Evolutionary conservation across 1,139 yeast genomes (phyloP), one percentile per base, ranked within the genome.

Genomic region (Yamadazyma conglobata): DNA sequence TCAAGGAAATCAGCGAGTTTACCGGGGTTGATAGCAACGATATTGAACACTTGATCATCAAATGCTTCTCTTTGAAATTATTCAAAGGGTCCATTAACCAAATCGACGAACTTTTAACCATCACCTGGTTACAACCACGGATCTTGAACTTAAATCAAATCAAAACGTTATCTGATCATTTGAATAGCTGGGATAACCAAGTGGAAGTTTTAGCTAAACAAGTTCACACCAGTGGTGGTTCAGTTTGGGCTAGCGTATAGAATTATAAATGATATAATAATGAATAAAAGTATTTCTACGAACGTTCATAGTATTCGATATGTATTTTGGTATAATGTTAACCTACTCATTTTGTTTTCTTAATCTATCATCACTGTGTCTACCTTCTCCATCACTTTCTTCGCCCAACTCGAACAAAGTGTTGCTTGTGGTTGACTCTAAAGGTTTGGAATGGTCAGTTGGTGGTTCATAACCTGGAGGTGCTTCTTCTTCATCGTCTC

Each of bases 51-150:
- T 68, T 91, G 50, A 82, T 91, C 25, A 91, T 93, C 80, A 86
- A 86, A 63, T 91, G 96, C 28, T 77, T 93, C 42, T 79, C 93
- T 37, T 65, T 91, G 39, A 85, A 85, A 12, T 70, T 93, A 46
- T 73, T 91, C 47, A 77, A 79, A 57, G 98, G 98, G 7, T 70
- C 75, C 33, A 91, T 91, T 48, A 94, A 91, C 54, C 95, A 91
- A 62, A 87, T 88, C 29, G 76, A 77, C 34, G 76, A 81, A 52
- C 62, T 80, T 9, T 85, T 91, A 40, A 77, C 83, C 17, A 79
- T 91, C 32, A 79, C 86, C 14, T 91, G 98, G 97, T 80, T 89
- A 40, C 97, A 91, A 63, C 97, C 98, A 34, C 74, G 97, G 50
- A 86, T 88, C 34, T 80, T 91, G 70, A 86, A 86, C 52, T 71